These are phyloP conservation scores for Candida awuae DNA, from an alignment of 805 yeast species.

Conservation along the genomic window DNA sequence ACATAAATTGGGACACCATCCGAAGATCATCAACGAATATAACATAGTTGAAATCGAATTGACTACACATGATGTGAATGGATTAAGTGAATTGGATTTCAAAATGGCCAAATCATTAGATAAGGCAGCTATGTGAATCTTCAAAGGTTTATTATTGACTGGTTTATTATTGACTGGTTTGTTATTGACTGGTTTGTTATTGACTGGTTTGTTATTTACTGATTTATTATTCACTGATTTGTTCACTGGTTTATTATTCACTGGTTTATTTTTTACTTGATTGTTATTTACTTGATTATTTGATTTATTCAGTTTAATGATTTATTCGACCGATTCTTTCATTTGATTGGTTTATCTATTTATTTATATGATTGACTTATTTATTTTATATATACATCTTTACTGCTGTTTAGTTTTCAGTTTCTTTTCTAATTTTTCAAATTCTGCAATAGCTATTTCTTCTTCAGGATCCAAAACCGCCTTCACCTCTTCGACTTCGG, in stretches of 20 bases:
- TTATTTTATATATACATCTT: too few relatives aligned
- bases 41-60: conserved; percentile 46
- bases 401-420: too few relatives aligned
- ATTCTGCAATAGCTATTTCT: conserved; percentile 66
- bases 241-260: too few relatives aligned
- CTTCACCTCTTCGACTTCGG: conserved; percentile 53
- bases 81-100: conserved; percentile 49
- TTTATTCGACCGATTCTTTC: too few relatives aligned
- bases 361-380: too few relatives aligned
- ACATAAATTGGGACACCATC: conserved; percentile 60
- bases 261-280: too few relatives aligned
- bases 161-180: background rate
- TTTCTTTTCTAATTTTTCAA: conserved; percentile 66
- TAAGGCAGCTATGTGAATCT: conserved; percentile 23
- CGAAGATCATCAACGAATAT: conserved; percentile 57
- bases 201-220: too few relatives aligned
- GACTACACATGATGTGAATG: conserved; percentile 58
- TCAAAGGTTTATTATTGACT: background rate
- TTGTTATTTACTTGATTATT: too few relatives aligned
- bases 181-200: too few relatives aligned
- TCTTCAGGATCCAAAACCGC: conserved; percentile 33
- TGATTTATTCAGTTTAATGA: too few relatives aligned
- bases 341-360: too few relatives aligned
- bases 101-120: conserved; percentile 45
- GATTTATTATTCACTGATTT: too few relatives aligned